Evolutionary conservation across 305 asterid genomes (phyloP).

Genomic region (Rubia tinctorum): DNA sequence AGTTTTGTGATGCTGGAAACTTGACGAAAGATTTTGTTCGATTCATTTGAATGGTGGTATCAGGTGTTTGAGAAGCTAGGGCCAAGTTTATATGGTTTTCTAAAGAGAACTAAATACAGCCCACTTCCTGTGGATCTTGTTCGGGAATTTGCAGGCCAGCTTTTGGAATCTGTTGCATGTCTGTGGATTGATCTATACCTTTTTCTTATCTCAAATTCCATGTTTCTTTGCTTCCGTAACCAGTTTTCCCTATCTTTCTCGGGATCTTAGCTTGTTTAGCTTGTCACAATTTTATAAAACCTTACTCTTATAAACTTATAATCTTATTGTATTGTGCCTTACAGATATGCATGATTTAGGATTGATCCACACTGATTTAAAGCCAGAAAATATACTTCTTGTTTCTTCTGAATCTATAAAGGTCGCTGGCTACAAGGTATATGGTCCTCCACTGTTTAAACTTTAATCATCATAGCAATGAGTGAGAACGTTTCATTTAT

Average conservation of each 20-base stretch:
- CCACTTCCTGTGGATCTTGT: slow-evolving; percentile 96
- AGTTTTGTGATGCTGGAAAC: slow-evolving; percentile 11
- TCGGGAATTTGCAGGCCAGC: slow-evolving; percentile 93
- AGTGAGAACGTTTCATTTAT: slow-evolving; percentile 15
- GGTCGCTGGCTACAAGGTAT: slow-evolving; percentile 76
- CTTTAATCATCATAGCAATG: slow-evolving; percentile 16
- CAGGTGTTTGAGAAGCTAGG: slow-evolving; percentile 99
- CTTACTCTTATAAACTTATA: slow-evolving; percentile 13
- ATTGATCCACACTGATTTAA: slow-evolving; percentile 86
- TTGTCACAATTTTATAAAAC: slow-evolving; percentile 23
- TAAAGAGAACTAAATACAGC: slow-evolving; percentile 90
- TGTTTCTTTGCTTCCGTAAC: slow-evolving; percentile 17
- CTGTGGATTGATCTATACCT: slow-evolving; percentile 60
- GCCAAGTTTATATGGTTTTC: slow-evolving; percentile 95
- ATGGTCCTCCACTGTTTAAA: slow-evolving; percentile 30
- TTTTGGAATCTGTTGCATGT: slow-evolving; percentile 99
- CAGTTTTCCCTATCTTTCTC: slow-evolving; percentile 18
- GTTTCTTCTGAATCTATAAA: slow-evolving; percentile 67
- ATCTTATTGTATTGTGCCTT: slow-evolving; percentile 26
- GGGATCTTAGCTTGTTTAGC: slow-evolving; percentile 23
- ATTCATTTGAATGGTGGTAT: slow-evolving; percentile 71
- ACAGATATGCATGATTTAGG: slow-evolving; percentile 91
- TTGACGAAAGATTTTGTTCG: slow-evolving; percentile 23
- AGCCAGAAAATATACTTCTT: slow-evolving; percentile 93
- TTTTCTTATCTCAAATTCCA: slow-evolving; percentile 13